Base-by-base conservation (phyloP, 768 basidiomycete genomes). In the Leccinum ochraceum region DNA sequence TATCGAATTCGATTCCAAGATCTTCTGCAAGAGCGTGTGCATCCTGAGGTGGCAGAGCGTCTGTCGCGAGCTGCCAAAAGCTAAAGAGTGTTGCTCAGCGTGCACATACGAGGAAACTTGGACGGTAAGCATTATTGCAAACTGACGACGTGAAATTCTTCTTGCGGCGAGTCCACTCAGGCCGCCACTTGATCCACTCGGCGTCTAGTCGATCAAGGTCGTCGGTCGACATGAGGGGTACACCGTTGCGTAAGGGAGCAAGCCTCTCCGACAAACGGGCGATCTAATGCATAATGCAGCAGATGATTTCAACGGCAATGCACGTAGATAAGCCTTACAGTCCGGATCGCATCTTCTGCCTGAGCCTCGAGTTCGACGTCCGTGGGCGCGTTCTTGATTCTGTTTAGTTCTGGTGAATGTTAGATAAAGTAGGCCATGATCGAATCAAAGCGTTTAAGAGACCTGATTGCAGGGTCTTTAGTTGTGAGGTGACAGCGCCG, bases 101-200 rank as follows among this genome's bases (percentile, higher is more conserved):
- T 48, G 56, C 37, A 58, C 42, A 42, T 28, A 51, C 34, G 20
- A 28, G 48, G 13, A 22, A 37, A 13, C 4, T 22, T 10, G 11
- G 22, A 46, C 20, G n/a, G 30, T 24, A 53, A n/a, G 7, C 44
- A 50, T 55, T 58, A 57, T 60, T 20, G 61, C 36, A 11, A 39
- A 73, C 73, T 68, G 42, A 73, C 72, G 71, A 66, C 26, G 26
- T 71, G 52, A 93, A 96, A 3, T 89, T 76, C 70, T 90, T 94
- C 69, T 82, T 84, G 58, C 94, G 80, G 24, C 82, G 80, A 36
- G 84, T 73, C 94, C 94, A 96, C 76, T 94, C 89, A 4, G 81
- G 79, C 62, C 89, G 79, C 93, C 93, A 95, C 68, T 82, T 85
- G 6, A 67, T 75, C 89, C 93, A 95, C 34, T 94, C 90, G 1